These are phyloP conservation scores for Zea luxurians DNA, from an alignment of 176 grass and related monocot species.

Conservation along the genomic window DNA sequence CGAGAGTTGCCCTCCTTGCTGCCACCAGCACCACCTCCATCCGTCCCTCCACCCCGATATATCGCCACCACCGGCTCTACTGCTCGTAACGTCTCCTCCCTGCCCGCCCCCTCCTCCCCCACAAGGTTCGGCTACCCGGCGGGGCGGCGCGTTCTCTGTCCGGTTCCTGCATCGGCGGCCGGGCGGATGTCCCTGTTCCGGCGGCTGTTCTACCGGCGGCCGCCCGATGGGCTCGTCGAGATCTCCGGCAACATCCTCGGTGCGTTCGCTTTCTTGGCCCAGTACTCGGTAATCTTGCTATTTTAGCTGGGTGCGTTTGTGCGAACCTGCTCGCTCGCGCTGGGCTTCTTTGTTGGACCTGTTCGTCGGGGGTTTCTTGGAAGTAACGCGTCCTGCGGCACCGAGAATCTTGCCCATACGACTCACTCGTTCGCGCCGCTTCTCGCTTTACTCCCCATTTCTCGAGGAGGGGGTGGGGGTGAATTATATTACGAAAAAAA, in stretches of 20 bases:
- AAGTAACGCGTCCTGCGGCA: constrained; percentile 9
- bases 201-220: constrained; percentile 83
- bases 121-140: constrained; percentile 1
- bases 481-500: background rate
- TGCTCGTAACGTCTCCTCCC: constrained; percentile 32
- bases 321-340: constrained; percentile 10
- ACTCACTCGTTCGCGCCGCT: background rate
- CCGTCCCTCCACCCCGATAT: background rate
- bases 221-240: constrained; percentile 81
- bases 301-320: constrained; percentile 5
- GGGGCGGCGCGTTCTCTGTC: background rate
- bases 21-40: background rate
- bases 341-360: background rate
- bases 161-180: background rate
- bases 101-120: background rate
- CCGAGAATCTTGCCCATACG: background rate
- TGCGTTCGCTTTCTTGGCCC: constrained; percentile 20
- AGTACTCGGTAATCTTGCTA: background rate
- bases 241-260: constrained; percentile 81
- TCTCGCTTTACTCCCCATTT: background rate
- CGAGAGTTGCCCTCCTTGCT: background rate
- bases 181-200: constrained; percentile 75
- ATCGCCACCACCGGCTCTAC: constrained; percentile 21
- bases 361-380: constrained; percentile 28
- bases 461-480: background rate